Evolutionary conservation across 1,139 yeast species (phyloP), one percentile per base, ranked within the genome.

Genomic region (Sugiyamaella paludigena): DNA sequence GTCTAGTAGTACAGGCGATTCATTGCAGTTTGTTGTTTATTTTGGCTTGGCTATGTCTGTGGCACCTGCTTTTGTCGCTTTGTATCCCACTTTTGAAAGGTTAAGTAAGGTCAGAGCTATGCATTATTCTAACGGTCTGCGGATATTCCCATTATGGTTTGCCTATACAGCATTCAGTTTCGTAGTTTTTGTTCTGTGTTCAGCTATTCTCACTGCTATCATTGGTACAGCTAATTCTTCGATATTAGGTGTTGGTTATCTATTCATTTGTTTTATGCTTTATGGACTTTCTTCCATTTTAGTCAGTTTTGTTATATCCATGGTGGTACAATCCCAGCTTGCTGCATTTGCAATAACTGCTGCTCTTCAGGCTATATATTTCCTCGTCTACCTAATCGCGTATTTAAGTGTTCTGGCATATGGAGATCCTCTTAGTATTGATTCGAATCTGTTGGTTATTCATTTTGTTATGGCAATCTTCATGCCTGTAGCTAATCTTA

Each of bases 341-440:
- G 69, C 72, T 1, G 72, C 72, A 1, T 68, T 69, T 58, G 72
- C 72, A 1, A 47, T 61, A 8, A 58, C 65, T 0, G 71, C 71
- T 5, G 66, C 68, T 7, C 56, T 58, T 36, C 69, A 66, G 35
- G 68, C 69, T 15, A 55, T 58, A 2, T 61, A 60, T 41, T 62
- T 68, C 44, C 48, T 68, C 37, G 50, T 64, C 11, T 69, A 66
- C 53, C 56, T 68, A 19, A 62, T 67, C 45, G 71, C 68, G 0
- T 64, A 64, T 49, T 51, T 68, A 40, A 57, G 62, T 7, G 58
- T 63, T 3, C 53, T 62, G 43, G 62, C 69, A 3, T 68, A 58
- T 51, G 71, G 65, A 4, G 45, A 59, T 9, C 65, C 71, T 1
- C 43, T 43, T 32, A 51, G 53, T 4, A 61, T 65, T 24, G 59